Evolutionary conservation across 2,329 filamentous ascomycete genomes (phyloP).

Genomic region (Atkinsonella hypoxylon): DNA sequence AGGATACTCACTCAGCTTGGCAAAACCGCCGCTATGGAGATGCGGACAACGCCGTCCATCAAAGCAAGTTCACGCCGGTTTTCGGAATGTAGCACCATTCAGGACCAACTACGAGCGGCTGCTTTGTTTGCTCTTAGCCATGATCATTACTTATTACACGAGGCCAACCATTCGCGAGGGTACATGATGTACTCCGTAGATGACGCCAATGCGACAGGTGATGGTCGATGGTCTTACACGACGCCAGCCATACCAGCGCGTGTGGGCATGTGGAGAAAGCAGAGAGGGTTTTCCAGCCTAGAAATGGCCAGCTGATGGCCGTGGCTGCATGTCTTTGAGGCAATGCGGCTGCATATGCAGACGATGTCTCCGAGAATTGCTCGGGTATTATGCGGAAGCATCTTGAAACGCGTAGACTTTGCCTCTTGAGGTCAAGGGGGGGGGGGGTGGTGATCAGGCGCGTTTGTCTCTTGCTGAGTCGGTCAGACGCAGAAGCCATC

Average conservation of each 20-base stretch:
- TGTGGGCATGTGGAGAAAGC: not conserved
- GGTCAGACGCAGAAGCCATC: not conserved
- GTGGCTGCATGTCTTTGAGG: not conserved
- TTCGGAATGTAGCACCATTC: too few species aligned
- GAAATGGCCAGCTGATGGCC: not conserved
- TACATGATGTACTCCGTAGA: not conserved
- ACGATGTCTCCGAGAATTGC: not conserved
- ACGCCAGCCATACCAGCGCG: not conserved
- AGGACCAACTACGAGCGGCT: too few species aligned
- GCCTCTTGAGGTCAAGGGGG: not conserved
- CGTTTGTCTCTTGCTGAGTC: not conserved
- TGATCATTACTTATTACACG: too few species aligned
- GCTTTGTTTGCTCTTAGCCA: too few species aligned
- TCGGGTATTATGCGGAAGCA: not conserved
- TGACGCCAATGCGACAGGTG: not conserved
- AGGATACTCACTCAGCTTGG: not conserved
- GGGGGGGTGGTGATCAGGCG: not conserved
- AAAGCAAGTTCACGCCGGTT: too few species aligned
- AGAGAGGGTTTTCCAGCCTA: too few species aligned
- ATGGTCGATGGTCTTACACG: too few species aligned
- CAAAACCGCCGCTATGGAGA: constrained; percentile 1
- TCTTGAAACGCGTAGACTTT: not conserved
- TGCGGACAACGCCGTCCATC: not conserved
- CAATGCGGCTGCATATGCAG: not conserved
- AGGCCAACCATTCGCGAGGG: too few species aligned